phyloP scores from a whole-genome alignment of 2,329 filamentous ascomycete genomes.

The Aureobasidium sp. region DNA sequence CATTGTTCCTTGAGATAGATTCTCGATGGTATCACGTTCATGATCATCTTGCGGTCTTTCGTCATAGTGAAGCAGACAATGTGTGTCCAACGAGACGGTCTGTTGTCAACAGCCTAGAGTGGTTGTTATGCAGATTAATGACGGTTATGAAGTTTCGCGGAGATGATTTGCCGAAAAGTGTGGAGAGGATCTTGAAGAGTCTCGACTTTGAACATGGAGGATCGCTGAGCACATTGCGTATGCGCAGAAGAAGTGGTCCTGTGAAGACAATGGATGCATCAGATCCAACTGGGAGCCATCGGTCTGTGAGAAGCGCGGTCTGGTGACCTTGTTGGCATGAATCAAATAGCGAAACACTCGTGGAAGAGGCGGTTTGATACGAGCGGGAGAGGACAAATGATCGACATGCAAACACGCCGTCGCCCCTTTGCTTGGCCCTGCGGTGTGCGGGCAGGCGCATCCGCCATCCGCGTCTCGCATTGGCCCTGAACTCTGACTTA shows the following conservation, averaged over 20 bases:
- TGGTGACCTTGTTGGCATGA: not conserved
- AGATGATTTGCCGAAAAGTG: not conserved
- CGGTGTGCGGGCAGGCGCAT: not conserved
- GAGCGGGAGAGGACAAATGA: conserved; percentile 4
- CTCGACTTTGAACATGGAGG: not conserved
- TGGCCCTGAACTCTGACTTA: conserved; percentile 10
- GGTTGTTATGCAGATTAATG: conserved; percentile 9
- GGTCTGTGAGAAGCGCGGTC: not conserved
- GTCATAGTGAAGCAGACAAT: not conserved
- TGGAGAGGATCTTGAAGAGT: not conserved
- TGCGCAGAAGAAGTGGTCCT: not conserved
- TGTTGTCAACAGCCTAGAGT: not conserved
- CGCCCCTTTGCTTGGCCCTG: conserved; percentile 9
- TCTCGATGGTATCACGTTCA: not conserved
- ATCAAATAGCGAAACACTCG: not conserved
- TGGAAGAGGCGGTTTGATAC: not conserved
- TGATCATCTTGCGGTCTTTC: not conserved
- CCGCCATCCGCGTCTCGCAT: conserved; percentile 8
- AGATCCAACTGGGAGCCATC: not conserved
- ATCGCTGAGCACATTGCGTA: not conserved
- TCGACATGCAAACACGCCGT: not conserved
- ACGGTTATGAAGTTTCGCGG: conserved; percentile 2
- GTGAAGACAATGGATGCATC: not conserved
- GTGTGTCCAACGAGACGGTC: not conserved
- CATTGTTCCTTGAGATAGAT: not conserved